These are phyloP conservation scores for Xylariaceae sp. DNA, from an alignment of 2,329 filamentous ascomycete species.

Conservation along the genomic window DNA sequence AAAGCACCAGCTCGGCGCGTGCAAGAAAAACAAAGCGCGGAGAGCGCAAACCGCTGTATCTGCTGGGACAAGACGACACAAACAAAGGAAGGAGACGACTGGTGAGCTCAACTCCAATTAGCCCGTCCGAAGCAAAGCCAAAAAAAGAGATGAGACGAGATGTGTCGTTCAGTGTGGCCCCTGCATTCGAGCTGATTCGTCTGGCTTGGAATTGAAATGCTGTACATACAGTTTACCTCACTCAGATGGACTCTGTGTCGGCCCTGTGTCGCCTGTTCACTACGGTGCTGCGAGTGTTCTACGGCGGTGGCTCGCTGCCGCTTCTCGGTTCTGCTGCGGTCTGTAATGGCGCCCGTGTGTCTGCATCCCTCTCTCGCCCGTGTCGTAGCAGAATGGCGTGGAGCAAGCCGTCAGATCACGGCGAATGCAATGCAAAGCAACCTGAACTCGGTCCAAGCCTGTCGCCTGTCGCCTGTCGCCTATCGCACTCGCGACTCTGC, in stretches of 20 bases:
- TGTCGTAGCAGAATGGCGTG: not conserved
- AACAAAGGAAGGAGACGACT: not conserved
- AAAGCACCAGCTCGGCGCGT: constrained; percentile 9
- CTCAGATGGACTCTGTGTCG: too few species aligned
- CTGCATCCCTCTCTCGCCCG: not conserved
- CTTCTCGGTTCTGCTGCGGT: too few species aligned
- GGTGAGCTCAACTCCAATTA: too few species aligned
- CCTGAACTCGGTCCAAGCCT: not conserved
- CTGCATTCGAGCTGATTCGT: too few species aligned
- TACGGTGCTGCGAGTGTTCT: too few species aligned
- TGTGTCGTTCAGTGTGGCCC: not conserved
- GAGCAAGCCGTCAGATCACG: not conserved
- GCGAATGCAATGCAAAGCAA: not conserved
- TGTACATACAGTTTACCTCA: too few species aligned
- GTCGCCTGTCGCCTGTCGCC: not conserved
- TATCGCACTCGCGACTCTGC: constrained; percentile 1
- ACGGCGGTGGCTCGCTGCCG: too few species aligned
- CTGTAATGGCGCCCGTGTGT: not conserved
- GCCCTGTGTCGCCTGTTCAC: too few species aligned
- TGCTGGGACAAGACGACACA: not conserved
- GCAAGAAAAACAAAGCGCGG: constrained; percentile 12
- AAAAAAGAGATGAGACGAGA: not conserved
- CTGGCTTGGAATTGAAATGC: too few species aligned
- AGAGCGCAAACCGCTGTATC: constrained; percentile 11
- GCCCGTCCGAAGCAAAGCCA: not conserved